These are phyloP conservation scores for Erodium texanum DNA, from an alignment of 441 rosid genomes.

Conservation along the genomic window DNA sequence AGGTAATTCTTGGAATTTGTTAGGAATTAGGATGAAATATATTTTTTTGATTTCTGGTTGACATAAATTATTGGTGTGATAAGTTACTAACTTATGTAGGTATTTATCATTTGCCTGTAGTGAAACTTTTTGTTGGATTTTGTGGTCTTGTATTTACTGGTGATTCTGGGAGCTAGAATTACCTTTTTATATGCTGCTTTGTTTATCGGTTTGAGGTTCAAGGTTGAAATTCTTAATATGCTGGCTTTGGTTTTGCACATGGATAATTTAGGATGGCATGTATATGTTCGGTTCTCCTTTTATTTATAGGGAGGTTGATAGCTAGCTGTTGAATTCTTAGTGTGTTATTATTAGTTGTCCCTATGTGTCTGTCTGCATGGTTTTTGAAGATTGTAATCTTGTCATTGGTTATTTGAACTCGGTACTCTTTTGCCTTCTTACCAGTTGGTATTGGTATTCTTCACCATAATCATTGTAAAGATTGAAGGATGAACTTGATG, in stretches of 20 bases:
- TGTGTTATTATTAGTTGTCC: background rate
- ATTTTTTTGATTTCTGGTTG: background rate
- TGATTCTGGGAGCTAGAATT: background rate
- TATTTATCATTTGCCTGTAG: background rate
- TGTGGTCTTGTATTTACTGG: background rate
- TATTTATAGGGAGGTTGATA: background rate
- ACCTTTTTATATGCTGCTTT: background rate
- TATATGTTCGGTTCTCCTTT: background rate
- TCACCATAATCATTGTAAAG: background rate
- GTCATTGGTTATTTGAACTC: background rate
- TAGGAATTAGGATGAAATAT: conserved; percentile 4
- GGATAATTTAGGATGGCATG: too few species aligned
- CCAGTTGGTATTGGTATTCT: too few species aligned
- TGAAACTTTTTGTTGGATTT: background rate
- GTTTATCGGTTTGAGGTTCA: background rate
- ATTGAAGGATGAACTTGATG: background rate
- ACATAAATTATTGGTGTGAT: background rate
- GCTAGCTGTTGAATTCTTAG: too few species aligned
- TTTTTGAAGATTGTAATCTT: background rate
- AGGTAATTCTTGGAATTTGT: conserved; percentile 33
- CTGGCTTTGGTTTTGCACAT: too few species aligned
- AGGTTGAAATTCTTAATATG: background rate
- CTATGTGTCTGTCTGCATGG: background rate
- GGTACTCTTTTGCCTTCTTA: background rate
- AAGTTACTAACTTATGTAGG: background rate